phyloP scores from a whole-genome alignment of 257 asterid species.

The Craterostigma plantagineum region DNA sequence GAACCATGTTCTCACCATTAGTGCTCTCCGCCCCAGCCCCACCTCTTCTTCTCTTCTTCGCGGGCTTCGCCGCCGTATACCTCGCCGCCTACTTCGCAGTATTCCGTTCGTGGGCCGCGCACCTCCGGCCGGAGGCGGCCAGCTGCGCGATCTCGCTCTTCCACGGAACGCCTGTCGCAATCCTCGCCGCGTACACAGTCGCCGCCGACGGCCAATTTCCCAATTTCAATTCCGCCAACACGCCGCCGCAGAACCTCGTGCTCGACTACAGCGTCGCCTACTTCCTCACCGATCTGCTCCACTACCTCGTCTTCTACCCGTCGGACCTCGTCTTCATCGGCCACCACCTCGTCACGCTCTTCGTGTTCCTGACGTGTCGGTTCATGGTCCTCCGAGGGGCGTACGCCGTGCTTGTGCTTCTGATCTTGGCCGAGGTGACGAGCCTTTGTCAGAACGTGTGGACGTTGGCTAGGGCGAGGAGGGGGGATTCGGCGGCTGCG shows the following conservation, averaged over 20 bases:
- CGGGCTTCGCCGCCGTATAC: conserved; percentile 25
- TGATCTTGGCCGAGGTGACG: conserved; percentile 74
- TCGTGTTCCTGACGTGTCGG: conserved; percentile 81
- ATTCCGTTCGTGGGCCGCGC: conserved; percentile 43
- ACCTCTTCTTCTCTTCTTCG: conserved; percentile 29
- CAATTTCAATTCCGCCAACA: conserved; percentile 44
- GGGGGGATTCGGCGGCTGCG: conserved; percentile 39
- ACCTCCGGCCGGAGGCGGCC: conserved; percentile 81
- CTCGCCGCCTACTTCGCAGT: conserved; percentile 32
- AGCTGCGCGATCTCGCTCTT: conserved; percentile 73
- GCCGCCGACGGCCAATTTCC: conserved; percentile 29
- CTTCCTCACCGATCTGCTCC: conserved; percentile 75
- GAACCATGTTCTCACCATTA: not conserved
- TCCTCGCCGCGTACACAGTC: conserved; percentile 38
- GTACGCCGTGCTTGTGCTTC: conserved; percentile 47
- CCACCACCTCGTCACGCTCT: conserved; percentile 73
- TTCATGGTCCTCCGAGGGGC: conserved; percentile 64
- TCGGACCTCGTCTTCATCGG: conserved; percentile 61
- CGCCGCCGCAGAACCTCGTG: conserved; percentile 41
- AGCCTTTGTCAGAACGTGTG: conserved; percentile 82
- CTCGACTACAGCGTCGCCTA: conserved; percentile 85
- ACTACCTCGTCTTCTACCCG: conserved; percentile 54
- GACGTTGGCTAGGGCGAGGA: conserved; percentile 66
- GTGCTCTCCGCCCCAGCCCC: conserved; percentile 13
- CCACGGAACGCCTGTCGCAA: conserved; percentile 90